Conservation (phyloP, 1,284 basidiomycete genomes). For the Trichosporon faecale region DNA sequence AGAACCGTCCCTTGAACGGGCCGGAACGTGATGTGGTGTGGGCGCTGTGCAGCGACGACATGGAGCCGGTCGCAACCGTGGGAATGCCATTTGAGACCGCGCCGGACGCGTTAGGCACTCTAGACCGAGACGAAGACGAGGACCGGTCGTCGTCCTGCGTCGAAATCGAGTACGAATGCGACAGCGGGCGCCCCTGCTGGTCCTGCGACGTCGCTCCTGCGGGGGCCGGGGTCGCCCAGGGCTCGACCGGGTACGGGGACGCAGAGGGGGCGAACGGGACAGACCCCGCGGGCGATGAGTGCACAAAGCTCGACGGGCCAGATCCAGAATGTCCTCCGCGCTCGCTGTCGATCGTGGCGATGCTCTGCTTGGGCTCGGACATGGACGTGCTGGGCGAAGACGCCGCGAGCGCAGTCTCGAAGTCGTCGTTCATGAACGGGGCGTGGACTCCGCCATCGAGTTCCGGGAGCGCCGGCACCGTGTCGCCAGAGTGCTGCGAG, state of each 20-base stretch:
- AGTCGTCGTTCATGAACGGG: constrained; percentile 18
- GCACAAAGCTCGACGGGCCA: constrained; percentile 14
- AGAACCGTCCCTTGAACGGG: constrained; percentile 46
- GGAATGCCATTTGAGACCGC: constrained; percentile 13
- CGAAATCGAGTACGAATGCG: constrained; percentile 26
- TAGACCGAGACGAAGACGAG: constrained; percentile 24
- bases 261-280: constrained; percentile 21
- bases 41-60: constrained; percentile 22
- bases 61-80: constrained; percentile 11
- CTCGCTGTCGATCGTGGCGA: constrained; percentile 13
- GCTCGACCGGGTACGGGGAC: constrained; percentile 20
- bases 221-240: constrained; percentile 14
- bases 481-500: constrained; percentile 1
- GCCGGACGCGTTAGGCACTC: constrained; percentile 6
- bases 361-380: constrained; percentile 11
- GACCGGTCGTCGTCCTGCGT: constrained; percentile 24
- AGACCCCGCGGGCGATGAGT: neutral
- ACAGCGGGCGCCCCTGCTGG: constrained; percentile 17
- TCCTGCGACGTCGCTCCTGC: neutral
- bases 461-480: constrained; percentile 22
- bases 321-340: constrained; percentile 8
- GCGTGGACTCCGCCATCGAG: constrained; percentile 18
- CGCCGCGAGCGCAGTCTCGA: constrained; percentile 17
- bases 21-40: constrained; percentile 28
- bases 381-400: constrained; percentile 10